Conservation (phyloP, 1,284 basidiomycete species). For the Porogramme epimiltina region DNA sequence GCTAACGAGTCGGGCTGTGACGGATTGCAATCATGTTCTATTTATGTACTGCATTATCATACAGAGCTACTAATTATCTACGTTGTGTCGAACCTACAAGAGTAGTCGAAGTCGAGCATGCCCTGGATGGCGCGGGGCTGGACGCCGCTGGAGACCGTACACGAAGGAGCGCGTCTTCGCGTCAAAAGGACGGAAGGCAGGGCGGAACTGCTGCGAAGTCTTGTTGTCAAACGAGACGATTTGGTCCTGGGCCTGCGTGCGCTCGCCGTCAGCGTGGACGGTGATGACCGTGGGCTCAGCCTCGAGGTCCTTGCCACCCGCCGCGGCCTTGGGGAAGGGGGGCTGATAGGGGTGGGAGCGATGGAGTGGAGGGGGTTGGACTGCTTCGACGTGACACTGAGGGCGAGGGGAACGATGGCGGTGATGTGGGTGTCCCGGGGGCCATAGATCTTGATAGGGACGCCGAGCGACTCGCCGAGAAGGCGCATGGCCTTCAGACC, state of each 20-base stretch:
- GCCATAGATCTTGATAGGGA: conserved; percentile 96
- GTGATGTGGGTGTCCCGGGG: conserved; percentile 99
- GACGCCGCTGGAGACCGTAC: conserved; percentile 98
- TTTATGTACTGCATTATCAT: too few relatives aligned
- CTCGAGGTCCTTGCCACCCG: conserved; percentile 30
- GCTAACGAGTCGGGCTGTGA: too few relatives aligned
- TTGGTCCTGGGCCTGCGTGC: conserved; percentile 85
- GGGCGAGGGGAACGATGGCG: conserved; percentile 95
- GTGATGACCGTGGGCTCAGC: conserved; percentile 54
- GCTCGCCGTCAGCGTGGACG: conserved; percentile 80
- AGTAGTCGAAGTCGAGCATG: conserved; percentile 99
- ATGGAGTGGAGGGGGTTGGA: conserved; percentile 43
- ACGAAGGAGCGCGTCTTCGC: conserved; percentile 93
- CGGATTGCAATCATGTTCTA: too few relatives aligned
- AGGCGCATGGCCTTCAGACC: conserved; percentile 99
- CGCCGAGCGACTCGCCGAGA: conserved; percentile 95
- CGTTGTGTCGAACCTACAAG: conserved; percentile 90
- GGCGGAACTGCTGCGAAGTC: conserved; percentile 52
- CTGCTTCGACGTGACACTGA: conserved; percentile 68
- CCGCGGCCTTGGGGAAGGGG: conserved; percentile 36
- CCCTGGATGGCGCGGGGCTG: conserved; percentile 99
- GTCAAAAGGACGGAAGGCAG: conserved; percentile 90
- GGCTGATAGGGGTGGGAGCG: conserved; percentile 39
- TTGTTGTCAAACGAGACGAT: conserved; percentile 80
- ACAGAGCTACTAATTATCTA: too few relatives aligned